Evolutionary conservation across 768 basidiomycete species (phyloP).

Genomic region (Coprinopsis strossmayeri): DNA sequence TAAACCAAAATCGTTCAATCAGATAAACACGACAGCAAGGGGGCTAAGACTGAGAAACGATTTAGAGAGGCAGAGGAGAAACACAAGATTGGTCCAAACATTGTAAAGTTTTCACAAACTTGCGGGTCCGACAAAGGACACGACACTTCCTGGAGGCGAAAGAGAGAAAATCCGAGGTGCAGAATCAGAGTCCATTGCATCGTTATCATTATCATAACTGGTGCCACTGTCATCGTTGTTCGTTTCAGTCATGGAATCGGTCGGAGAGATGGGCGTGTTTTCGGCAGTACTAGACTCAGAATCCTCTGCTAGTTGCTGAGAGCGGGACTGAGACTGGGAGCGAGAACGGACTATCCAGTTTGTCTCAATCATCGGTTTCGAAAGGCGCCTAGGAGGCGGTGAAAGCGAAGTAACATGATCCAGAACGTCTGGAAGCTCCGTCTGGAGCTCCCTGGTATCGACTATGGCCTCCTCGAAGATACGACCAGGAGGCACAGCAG

Average conservation of each 20-base stretch:
- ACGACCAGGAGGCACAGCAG: conserved; percentile 15
- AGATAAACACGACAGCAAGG: too few relatives aligned
- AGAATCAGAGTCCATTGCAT: background rate
- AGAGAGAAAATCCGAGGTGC: background rate
- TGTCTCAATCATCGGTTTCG: conserved; percentile 30
- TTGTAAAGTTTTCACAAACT: conserved; percentile 4
- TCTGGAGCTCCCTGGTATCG: conserved; percentile 11
- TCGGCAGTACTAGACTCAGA: background rate
- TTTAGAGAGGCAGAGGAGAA: too few relatives aligned
- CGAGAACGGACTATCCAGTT: background rate
- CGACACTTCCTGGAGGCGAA: conserved; percentile 6
- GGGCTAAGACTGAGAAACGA: too few relatives aligned
- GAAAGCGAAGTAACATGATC: conserved; percentile 38
- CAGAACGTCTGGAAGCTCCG: conserved; percentile 15
- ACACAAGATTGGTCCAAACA: too few relatives aligned
- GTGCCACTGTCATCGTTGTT: background rate
- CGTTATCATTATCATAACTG: background rate
- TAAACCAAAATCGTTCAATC: too few relatives aligned
- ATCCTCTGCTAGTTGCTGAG: background rate
- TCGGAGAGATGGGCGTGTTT: background rate
- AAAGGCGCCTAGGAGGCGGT: conserved; percentile 58
- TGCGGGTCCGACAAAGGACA: conserved; percentile 1
- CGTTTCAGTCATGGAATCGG: background rate
- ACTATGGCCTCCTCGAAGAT: background rate
- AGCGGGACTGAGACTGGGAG: background rate